Evolutionary conservation across 495 filamentous ascomycete species (phyloP), one percentile per base, ranked within the genome.

Genomic region (Penicillium simplicissimum): DNA sequence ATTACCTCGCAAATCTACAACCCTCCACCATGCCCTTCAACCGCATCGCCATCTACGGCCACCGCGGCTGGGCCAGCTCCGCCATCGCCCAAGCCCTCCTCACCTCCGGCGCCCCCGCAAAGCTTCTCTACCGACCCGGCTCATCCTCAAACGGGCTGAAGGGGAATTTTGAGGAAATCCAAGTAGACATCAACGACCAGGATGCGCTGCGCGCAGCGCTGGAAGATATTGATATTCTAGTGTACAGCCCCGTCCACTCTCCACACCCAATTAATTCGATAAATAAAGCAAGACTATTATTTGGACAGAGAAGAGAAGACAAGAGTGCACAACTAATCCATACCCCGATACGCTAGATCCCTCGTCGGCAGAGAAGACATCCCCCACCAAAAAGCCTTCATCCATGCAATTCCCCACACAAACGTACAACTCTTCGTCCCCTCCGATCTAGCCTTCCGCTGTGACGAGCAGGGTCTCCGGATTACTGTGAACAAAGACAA

Each of bases 191-290:
- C 8, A 21, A 47, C 2, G 62, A 70, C 54, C 55, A 67, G 34
- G 52, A 59, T 13, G 45, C 62, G 23, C 23, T 70, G 19, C 45
- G 53, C 7, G 55, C 25, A 6, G 54, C 53, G 5, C 36, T 70
- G 15, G 25, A 65, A 28, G 65, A 67, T 60, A 61, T 70, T 28
- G 68, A 70, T 51, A 70, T 70, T 51, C 49, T 70, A 8, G 67
- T 70, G 68, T 70, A 25, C 23, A 1, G 23, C 1, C 23, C 23
- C 23, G 1, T 25, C 3, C 23, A 25, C 23, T 25, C 23, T 25
- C 23, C 23, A 25, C 23, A n/a, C 3, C 23, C 23, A 25, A 25
- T 3, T 25, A 25, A 25, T 25, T 3, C 23, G 23, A 25, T 25
- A 1, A 25, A 25, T 25, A 25, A 25, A 25, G 23, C 23, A 25